Percentiles rank a stretch among this genome's conserved stretches.
Evolutionary conservation across 169 alveolate genomes (phyloP).

Genomic region (Plasmodium vivax): DNA sequence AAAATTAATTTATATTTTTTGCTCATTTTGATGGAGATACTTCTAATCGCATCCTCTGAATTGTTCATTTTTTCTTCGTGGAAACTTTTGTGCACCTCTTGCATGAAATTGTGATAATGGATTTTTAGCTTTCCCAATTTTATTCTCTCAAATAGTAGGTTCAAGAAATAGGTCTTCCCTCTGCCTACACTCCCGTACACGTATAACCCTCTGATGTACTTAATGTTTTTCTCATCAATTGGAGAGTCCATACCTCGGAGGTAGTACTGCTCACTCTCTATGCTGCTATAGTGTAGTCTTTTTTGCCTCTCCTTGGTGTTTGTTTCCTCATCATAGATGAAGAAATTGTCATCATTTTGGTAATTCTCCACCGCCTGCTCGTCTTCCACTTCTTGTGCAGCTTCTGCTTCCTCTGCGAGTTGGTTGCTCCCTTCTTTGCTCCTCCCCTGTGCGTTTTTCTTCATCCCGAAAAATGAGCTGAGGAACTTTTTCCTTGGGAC

Average conservation of each 20-base stretch:
- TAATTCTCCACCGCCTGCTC: constrained; percentile 1
- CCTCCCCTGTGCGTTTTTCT: neutral
- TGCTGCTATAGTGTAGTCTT: neutral
- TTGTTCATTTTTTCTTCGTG: constrained; percentile 75
- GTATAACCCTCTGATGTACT: constrained; percentile 72
- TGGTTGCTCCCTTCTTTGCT: neutral
- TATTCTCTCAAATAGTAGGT: constrained; percentile 76
- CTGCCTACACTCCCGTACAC: constrained; percentile 86
- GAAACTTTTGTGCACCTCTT: constrained; percentile 77
- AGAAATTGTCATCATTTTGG: constrained; percentile 36
- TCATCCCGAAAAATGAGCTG: constrained; percentile 25
- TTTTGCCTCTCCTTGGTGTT: neutral
- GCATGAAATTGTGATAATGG: constrained; percentile 86
- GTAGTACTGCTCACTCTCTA: constrained; percentile 26
- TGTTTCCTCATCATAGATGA: constrained; percentile 19
- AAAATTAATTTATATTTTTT: constrained; percentile 77
- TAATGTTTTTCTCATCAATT: constrained; percentile 8
- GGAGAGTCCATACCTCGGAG: neutral
- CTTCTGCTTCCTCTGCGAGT: neutral
- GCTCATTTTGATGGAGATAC: constrained; percentile 75
- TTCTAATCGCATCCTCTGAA: constrained; percentile 74
- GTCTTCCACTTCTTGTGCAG: neutral
- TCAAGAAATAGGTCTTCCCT: constrained; percentile 86
- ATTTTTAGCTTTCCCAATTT: constrained; percentile 74
- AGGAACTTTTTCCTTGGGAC: neutral